Base-by-base conservation (phyloP, 176 grass and related monocot genomes). In the Tuctoria greenei region DNA sequence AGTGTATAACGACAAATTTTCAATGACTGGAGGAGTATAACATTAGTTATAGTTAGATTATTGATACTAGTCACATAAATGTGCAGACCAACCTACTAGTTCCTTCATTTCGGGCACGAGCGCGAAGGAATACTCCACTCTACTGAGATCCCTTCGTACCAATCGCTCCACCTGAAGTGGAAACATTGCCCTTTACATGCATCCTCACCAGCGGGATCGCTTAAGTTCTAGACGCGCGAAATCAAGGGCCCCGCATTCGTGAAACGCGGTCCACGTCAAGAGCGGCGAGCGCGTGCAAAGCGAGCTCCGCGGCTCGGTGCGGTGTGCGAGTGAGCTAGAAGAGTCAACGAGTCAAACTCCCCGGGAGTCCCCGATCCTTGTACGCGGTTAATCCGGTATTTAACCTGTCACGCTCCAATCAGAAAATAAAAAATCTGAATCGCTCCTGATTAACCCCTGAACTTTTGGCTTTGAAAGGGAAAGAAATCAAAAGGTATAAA, bases 381-480 rank as follows among this genome's bases (percentile, higher is more conserved):
- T 82, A 66, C 79, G 36, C 24, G 3, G 67, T 63, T 82, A 54
- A 44, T 25, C 17, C 36, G 8, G 20, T 7, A 20, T 43, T 9
- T 66, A 74, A 24, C 4, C 68, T 36, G 44, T 24, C 76, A 37
- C 20, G 21, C 70, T 5, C 26, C 50, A 43, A 64, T 25, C 9
- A 40, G 31, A 10, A 2, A 27, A 56, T 7, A 42, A 49, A 49
- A 68, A 60, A 50, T 37, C 66, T 50, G 46, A 34, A 82, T 82
- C 57, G 44, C 28, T 7, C 45, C 51, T 26, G 67, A 51, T 69
- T 63, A 70, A 69, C 41, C 50, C 90, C 87, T 79, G 74, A 82
- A 79, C 81, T 88, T 88, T 90, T 79, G 87, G 84, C 87, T 90
- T 90, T 93, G n/a, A 37, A 69, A 61, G 55, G 23, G 38, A 59